Conservation (phyloP, 2,329 filamentous ascomycete genomes). For the Paracorniculantispora psalliotae region DNA sequence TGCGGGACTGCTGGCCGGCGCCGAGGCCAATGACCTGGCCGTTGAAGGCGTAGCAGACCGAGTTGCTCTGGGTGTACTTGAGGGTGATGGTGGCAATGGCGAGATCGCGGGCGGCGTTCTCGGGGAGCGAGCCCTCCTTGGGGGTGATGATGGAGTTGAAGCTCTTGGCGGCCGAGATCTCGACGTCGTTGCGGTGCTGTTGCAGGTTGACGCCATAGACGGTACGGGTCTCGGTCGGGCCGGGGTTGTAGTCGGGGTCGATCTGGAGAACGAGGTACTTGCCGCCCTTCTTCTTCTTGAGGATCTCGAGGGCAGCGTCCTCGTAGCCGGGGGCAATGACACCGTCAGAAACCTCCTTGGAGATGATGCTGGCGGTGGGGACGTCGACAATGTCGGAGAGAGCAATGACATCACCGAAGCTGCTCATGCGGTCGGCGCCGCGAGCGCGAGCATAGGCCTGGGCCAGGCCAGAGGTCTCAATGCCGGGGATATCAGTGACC, state of each 20-base stretch:
- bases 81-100: constrained; percentile 94
- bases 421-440: constrained; percentile 97
- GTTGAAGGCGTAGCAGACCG: constrained; percentile 92
- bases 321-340: constrained; percentile 88
- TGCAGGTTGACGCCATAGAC: constrained; percentile 85
- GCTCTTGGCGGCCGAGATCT: constrained; percentile 70
- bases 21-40: constrained; percentile 92
- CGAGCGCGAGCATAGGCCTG: constrained; percentile 94
- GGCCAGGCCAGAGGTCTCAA: constrained; percentile 80
- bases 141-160: constrained; percentile 79
- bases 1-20: constrained; percentile 93
- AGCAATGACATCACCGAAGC: constrained; percentile 94
- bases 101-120: constrained; percentile 79
- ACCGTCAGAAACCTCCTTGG: constrained; percentile 94
- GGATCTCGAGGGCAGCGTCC: constrained; percentile 78
- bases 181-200: constrained; percentile 89
- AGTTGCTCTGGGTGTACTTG: constrained; percentile 99
- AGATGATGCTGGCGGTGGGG: constrained; percentile 94
- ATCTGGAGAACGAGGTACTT: constrained; percentile 96
- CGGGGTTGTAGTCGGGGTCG: constrained; percentile 78
- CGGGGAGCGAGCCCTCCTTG: constrained; percentile 72
- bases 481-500: constrained; percentile 87
- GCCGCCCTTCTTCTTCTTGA: constrained; percentile 97
- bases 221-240: constrained; percentile 75
- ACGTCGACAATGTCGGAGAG: constrained; percentile 87